phyloP scores from a whole-genome alignment of 257 asterid genomes.

The Penstemon barbatus region DNA sequence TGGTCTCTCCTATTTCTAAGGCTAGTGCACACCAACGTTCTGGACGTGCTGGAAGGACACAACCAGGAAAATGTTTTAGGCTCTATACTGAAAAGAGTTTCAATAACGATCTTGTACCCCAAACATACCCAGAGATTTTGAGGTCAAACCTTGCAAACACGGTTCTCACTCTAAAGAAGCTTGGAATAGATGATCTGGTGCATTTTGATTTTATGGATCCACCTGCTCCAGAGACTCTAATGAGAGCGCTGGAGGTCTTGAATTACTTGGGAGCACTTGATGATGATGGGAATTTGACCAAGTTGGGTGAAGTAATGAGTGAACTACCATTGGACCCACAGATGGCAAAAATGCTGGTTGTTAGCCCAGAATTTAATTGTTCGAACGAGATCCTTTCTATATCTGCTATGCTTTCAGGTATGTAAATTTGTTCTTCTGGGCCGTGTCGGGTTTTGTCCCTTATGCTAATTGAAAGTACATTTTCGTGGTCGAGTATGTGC shows the following conservation, averaged over 20 bases:
- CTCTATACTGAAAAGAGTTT: conserved; percentile 91
- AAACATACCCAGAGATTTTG: conserved; percentile 90
- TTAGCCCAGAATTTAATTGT: conserved; percentile 85
- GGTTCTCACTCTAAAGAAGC: conserved; percentile 84
- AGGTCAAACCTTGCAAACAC: conserved; percentile 92
- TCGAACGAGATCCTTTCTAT: conserved; percentile 92
- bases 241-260: conserved; percentile 95
- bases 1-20: conserved; percentile 98
- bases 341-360: conserved; percentile 96
- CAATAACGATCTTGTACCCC: conserved; percentile 85
- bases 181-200: conserved; percentile 89
- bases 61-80: conserved; percentile 95
- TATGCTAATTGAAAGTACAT: conserved; percentile 33
- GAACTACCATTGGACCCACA: conserved; percentile 97
- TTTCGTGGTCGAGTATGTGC: conserved; percentile 31
- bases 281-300: conserved; percentile 92
- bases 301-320: conserved; percentile 89
- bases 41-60: conserved; percentile 99
- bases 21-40: conserved; percentile 99
- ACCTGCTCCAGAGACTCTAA: conserved; percentile 94
- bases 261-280: conserved; percentile 93
- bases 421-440: conserved; percentile 19
- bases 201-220: conserved; percentile 99
- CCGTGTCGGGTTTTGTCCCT: conserved; percentile 33
- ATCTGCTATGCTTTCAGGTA: conserved; percentile 99